Evolutionary conservation across 2,329 filamentous ascomycete genomes (phyloP), one percentile per base, ranked within the genome.

Genomic region (Bipolaris zeicola): DNA sequence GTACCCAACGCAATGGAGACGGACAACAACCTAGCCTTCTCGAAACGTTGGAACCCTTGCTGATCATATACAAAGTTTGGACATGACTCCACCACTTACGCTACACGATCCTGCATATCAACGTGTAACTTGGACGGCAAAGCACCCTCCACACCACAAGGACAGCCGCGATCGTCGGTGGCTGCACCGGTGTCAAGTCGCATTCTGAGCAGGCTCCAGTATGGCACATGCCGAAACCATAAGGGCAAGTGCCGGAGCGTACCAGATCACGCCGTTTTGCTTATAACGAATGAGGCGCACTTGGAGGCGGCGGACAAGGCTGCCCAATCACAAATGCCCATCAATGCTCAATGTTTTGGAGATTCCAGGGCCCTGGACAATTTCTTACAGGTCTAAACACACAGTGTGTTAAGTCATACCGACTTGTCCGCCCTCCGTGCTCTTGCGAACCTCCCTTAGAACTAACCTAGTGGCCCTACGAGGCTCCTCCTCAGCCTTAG

Each of bases 151-250:
- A 58, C 38, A 39, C 28, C 42, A 36, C 22, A 20, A 14, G 33
- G 49, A 50, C 34, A 44, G 48, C 50, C 14, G 14, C 36, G 57
- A 55, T 56, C 56, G 51, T 54, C 43, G 41, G 51, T 58, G 57
- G 57, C 59, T 62, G 64, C 58, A 64, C 57, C 55, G 61, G 5
- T 46, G 39, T 58, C 44, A 22, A 24, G 47, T 42, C 58, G 43
- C 39, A 51, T 60, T 57, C 60, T 52, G 45, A 53, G 37, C 22
- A 39, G 34, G 47, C 49, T 51, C 41, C n/a, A 55, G 55, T 26
- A 44, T 10, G 49, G 55, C 44, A 56, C 46, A 52, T 61, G 54
- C 50, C 36, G 47, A 33, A 24, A 16, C 44, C 44, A 43, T 50
- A 34, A 34, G 38, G 26, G 38, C 43, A 49, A 31, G 44, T 47